Base-by-base conservation (phyloP, 2,329 filamentous ascomycete genomes). In the Colletotrichum melonis region DNA sequence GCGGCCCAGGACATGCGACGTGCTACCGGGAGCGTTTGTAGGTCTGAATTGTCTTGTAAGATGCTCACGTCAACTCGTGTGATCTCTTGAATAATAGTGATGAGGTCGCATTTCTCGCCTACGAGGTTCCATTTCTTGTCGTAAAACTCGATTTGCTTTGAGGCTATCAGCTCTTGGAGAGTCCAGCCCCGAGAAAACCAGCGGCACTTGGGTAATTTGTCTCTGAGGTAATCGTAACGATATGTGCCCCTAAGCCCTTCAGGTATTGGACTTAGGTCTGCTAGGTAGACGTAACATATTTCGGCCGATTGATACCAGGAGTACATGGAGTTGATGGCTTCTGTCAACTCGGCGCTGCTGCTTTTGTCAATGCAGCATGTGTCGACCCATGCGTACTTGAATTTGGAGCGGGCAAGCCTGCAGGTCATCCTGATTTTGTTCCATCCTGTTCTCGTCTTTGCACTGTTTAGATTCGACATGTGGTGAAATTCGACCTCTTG, bases 1-100 rank as follows among this genome's bases (percentile, higher is more conserved):
- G 78, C 72, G 49, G 76, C 77, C 79, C 78, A 80, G n/a, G 76
- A 78, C 78, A 80, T 80, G 28, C 55, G 55, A 24, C 55, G 55
- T 28, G 55, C 28, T 9, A 57, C 19, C 19, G 55, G 55, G 16
- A 57, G 55, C 4, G 55, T 30, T 57, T 57, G 55, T 14, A 57
- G 55, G 16, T 57, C 55, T 11, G 55, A 28, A 28, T n/a, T 57
- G 3, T 57, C 55, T 35, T 32, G 14, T 3, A 57, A 32, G 9
- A 57, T 57, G 26, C 55, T 57, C 28, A 57, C 28, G 7, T 57
- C 55, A 16, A 57, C 28, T 30, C 55, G 28, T 30, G 55, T 57
- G 55, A 57, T 35, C 28, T 57, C 55, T 8, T 57, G 55, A 8
- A 57, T 35, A 3, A 57, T 57, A 6, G 26, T 28, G 12, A 57